Evolutionary conservation across 306 rosid genomes (phyloP).

Genomic region (Prunus mira): DNA sequence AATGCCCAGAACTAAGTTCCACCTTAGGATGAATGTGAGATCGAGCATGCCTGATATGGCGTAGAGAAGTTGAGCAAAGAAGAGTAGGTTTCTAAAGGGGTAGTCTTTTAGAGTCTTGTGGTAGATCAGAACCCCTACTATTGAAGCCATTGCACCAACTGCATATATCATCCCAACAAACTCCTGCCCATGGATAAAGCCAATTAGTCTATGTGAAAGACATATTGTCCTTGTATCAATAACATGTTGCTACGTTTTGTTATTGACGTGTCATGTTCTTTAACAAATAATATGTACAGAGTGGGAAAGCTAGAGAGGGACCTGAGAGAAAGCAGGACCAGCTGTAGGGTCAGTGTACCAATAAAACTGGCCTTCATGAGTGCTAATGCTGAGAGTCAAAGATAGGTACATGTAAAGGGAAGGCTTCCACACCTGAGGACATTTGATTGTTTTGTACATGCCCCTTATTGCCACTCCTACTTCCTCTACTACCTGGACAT

Average conservation of each 20-base stretch:
- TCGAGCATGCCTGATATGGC: slow-evolving; percentile 58
- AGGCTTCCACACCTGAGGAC: slow-evolving; percentile 78
- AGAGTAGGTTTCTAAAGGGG: slow-evolving; percentile 48
- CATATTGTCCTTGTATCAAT: no score
- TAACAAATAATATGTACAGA: not conserved
- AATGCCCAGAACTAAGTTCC: slow-evolving; percentile 56
- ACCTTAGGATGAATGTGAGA: slow-evolving; percentile 55
- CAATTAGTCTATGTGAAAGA: not conserved
- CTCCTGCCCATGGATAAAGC: slow-evolving; percentile 42
- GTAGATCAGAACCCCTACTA: slow-evolving; percentile 69
- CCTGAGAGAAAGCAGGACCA: slow-evolving; percentile 88
- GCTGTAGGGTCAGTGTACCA: slow-evolving; percentile 80
- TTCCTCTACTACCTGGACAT: slow-evolving; percentile 34
- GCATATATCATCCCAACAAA: slow-evolving; percentile 72
- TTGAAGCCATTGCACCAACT: slow-evolving; percentile 67
- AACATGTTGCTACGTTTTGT: no score
- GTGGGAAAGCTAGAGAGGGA: slow-evolving; percentile 6
- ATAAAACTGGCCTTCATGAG: slow-evolving; percentile 76
- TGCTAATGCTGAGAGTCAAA: slow-evolving; percentile 51
- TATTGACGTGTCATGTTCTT: no score
- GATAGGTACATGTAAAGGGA: slow-evolving; percentile 67
- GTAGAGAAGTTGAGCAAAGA: slow-evolving; percentile 62
- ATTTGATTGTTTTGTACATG: slow-evolving; percentile 51
- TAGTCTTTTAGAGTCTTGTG: slow-evolving; percentile 64
- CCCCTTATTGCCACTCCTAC: slow-evolving; percentile 41